Conservation (phyloP, 495 filamentous ascomycete genomes). For the Talaromyces trachyspermus region DNA sequence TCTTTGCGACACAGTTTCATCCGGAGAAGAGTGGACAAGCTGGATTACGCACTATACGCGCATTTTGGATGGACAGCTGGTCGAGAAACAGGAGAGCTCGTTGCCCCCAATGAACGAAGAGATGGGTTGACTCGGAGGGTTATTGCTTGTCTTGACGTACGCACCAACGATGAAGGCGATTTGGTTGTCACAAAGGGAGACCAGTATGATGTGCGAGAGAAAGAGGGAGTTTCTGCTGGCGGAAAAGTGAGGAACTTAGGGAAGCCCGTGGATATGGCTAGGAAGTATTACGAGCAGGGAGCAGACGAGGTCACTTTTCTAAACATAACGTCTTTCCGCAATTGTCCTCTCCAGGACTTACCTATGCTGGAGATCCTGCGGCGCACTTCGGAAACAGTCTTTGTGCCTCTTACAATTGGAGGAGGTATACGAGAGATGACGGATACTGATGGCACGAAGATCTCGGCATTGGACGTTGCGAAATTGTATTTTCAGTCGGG, state of each 20-base stretch:
- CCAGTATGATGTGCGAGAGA: slow-evolving; percentile 99
- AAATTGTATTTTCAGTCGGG: slow-evolving; percentile 97
- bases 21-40: slow-evolving; percentile 94
- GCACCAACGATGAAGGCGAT: slow-evolving; percentile 92
- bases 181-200: slow-evolving; percentile 97
- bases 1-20: slow-evolving; percentile 94
- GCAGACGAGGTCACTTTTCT: slow-evolving; percentile 95
- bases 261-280: slow-evolving; percentile 92
- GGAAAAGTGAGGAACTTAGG: slow-evolving; percentile 85
- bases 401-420: slow-evolving; percentile 94
- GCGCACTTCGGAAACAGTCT: slow-evolving; percentile 80
- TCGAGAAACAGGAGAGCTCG: slow-evolving; percentile 24
- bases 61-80: slow-evolving; percentile 65
- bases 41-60: slow-evolving; percentile 72
- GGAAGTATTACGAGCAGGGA: slow-evolving; percentile 91
- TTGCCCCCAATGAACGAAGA: slow-evolving; percentile 11
- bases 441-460: slow-evolving; percentile 79
- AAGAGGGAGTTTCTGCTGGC: slow-evolving; percentile 46
- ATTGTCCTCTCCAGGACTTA: slow-evolving; percentile 82
- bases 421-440: slow-evolving; percentile 89
- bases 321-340: slow-evolving; percentile 95
- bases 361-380: slow-evolving; percentile 94
- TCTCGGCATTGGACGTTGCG: slow-evolving; percentile 84
- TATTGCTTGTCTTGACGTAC: slow-evolving; percentile 94
- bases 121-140: slow-evolving; percentile 76